Evolutionary conservation across 805 yeast species (phyloP).

Genomic region (Yarrowia hollandica): DNA sequence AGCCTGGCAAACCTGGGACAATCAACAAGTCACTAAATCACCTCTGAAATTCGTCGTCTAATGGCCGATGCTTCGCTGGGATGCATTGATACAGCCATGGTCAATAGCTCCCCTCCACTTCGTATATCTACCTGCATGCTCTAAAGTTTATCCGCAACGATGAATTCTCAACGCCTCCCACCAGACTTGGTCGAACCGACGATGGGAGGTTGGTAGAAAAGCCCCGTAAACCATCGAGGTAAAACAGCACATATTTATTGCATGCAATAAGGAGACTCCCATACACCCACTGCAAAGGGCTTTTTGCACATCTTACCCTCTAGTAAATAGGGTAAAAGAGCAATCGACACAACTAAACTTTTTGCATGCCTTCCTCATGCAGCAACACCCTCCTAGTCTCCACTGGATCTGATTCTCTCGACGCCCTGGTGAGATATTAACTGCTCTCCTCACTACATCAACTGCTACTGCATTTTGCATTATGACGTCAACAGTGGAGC

Average conservation of each 20-base stretch:
- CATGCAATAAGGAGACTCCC: too few species aligned
- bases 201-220: too few species aligned
- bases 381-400: slow-evolving; percentile 6
- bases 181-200: too few species aligned
- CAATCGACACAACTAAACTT: not conserved
- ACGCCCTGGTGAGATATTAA: not conserved
- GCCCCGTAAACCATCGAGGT: too few species aligned
- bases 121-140: slow-evolving; percentile 16
- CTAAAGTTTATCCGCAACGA: not conserved
- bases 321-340: not conserved
- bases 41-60: too few species aligned
- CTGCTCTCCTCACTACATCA: not conserved
- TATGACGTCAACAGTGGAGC: slow-evolving; percentile 1
- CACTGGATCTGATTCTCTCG: not conserved
- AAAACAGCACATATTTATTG: too few species aligned
- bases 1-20: too few species aligned
- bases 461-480: not conserved
- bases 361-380: not conserved
- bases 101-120: too few species aligned
- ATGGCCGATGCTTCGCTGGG: too few species aligned
- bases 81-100: too few species aligned
- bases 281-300: not conserved
- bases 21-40: too few species aligned
- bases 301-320: not conserved
- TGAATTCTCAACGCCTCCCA: not conserved